Percentiles rank a stretch among this genome's conserved stretches.
phyloP scores from a whole-genome alignment of 257 asterid species.

The Knoxia roxburghii region DNA sequence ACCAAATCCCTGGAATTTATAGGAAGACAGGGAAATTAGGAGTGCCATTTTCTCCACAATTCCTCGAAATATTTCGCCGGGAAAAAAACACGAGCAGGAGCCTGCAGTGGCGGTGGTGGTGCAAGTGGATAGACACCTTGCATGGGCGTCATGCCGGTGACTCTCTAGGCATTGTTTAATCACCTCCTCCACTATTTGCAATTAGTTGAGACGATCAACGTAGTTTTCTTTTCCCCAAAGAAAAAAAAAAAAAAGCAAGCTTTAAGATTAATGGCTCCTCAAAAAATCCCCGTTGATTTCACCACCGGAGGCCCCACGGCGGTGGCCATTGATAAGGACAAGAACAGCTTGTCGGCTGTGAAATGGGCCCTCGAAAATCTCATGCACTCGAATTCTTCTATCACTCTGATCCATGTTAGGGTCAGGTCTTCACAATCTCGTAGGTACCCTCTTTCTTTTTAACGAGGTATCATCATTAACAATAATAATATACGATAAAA shows the following conservation, averaged over 20 bases:
- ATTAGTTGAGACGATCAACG: neutral
- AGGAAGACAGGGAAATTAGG: neutral
- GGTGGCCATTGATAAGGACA: constrained; percentile 61
- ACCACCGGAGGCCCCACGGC: constrained; percentile 25
- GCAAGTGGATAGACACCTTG: neutral
- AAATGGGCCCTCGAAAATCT: constrained; percentile 66
- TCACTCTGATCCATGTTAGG: constrained; percentile 51
- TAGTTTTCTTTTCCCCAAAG: neutral
- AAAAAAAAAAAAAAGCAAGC: neutral
- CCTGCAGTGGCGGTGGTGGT: neutral
- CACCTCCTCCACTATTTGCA: neutral
- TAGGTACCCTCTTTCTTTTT: constrained; percentile 34
- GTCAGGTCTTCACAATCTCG: constrained; percentile 33
- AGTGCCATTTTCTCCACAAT: neutral
- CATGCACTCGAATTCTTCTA: constrained; percentile 19
- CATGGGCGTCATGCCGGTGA: constrained; percentile 7
- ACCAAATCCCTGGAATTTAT: neutral
- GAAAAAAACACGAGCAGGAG: neutral
- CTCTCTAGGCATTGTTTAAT: neutral
- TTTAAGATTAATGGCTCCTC: constrained; percentile 1
- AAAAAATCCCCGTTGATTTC: constrained; percentile 4
- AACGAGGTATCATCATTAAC: neutral
- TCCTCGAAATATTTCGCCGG: neutral
- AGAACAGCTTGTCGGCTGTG: constrained; percentile 46
- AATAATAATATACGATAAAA: neutral